Evolutionary conservation across 768 basidiomycete species (phyloP).

Genomic region (Kwoniella mangroviensis): DNA sequence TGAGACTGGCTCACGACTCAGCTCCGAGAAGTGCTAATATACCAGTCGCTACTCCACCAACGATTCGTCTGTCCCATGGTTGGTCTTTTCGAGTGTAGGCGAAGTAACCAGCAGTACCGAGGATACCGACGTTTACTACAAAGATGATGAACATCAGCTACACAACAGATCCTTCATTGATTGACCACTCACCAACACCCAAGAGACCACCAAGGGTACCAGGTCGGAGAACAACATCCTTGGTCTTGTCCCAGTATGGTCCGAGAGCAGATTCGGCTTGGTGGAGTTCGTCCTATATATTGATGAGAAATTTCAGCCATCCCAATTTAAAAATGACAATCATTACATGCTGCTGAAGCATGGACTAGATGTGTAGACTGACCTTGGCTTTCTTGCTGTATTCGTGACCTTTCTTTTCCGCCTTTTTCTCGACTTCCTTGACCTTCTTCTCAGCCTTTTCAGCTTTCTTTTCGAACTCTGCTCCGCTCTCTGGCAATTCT

Average conservation of each 20-base stretch:
- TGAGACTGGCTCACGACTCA: slow-evolving; percentile 47
- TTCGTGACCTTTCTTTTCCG: slow-evolving; percentile 38
- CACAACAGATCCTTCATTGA: too few relatives aligned
- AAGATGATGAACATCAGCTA: too few relatives aligned
- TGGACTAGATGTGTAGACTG: neutral
- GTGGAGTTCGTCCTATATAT: slow-evolving; percentile 44
- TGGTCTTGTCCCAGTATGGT: slow-evolving; percentile 61
- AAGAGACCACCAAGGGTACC: slow-evolving; percentile 74
- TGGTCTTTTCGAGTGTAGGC: slow-evolving; percentile 69
- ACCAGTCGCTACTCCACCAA: slow-evolving; percentile 52
- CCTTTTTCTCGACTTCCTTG: slow-evolving; percentile 28
- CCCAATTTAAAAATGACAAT: too few relatives aligned
- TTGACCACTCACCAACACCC: slow-evolving; percentile 71
- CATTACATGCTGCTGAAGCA: neutral
- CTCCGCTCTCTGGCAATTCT: slow-evolving; percentile 43
- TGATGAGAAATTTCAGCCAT: neutral
- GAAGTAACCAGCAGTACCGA: slow-evolving; percentile 67
- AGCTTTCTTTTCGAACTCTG: slow-evolving; percentile 30
- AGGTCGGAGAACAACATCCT: slow-evolving; percentile 67
- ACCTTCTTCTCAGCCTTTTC: slow-evolving; percentile 33
- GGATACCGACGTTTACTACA: slow-evolving; percentile 72
- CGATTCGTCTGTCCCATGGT: slow-evolving; percentile 55
- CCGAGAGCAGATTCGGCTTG: slow-evolving; percentile 49
- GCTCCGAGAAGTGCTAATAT: slow-evolving; percentile 54
- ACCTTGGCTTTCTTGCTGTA: slow-evolving; percentile 39